Conservation (phyloP, 1,284 basidiomycete genomes). For the Ceratobasidium sp. region DNA sequence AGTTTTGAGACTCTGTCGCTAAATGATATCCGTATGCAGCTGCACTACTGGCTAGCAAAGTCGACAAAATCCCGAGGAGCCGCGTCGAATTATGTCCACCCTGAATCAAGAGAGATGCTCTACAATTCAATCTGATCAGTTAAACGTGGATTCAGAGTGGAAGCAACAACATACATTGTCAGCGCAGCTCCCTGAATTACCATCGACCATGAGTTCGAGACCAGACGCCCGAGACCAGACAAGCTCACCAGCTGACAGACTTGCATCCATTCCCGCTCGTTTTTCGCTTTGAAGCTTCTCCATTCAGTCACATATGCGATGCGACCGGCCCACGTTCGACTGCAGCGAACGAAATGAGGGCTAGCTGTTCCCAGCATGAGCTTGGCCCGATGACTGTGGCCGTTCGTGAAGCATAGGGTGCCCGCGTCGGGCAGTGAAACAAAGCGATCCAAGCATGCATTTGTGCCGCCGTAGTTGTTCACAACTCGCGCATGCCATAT, state of each 20-base stretch:
- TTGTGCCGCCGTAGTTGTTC: not conserved
- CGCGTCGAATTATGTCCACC: not conserved
- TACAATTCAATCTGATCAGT: not conserved
- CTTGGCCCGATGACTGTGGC: not conserved
- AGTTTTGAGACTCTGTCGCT: not conserved
- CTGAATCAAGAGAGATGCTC: not conserved
- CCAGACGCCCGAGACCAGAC: not conserved
- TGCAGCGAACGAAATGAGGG: not conserved
- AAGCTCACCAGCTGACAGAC: not conserved
- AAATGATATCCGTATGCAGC: not conserved
- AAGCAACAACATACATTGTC: not conserved
- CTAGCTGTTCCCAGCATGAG: not conserved
- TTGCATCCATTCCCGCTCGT: slow-evolving; percentile 8
- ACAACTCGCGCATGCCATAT: slow-evolving; percentile 9
- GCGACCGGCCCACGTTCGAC: not conserved
- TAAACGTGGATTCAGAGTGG: not conserved
- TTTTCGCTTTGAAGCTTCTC: not conserved
- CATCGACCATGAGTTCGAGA: not conserved
- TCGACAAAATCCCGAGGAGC: not conserved
- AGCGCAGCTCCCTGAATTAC: not conserved
- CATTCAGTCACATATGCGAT: slow-evolving; percentile 5
- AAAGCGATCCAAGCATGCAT: not conserved
- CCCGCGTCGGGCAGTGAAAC: not conserved
- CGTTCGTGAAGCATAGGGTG: not conserved
- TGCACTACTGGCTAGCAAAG: not conserved